A percentile compares a stretch with the other conserved stretches of the same genome.
phyloP scores from a whole-genome alignment of 1,284 basidiomycete genomes.

The Ceratobasidium sp. region DNA sequence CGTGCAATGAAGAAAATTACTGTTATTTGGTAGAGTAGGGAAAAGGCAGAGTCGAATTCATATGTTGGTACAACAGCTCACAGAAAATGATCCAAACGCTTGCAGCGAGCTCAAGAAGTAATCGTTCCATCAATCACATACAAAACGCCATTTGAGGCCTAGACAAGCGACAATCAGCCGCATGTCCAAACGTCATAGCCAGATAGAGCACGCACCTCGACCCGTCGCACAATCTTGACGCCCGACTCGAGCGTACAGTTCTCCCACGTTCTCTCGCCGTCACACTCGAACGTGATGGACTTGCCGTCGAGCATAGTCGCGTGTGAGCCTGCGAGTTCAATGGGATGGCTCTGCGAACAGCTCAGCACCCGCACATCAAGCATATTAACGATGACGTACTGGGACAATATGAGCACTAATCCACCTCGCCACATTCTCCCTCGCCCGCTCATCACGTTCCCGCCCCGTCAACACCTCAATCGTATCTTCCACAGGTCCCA shows the following conservation, averaged over 20 bases:
- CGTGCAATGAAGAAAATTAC: neutral
- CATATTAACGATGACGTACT: neutral
- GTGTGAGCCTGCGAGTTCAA: constrained; percentile 37
- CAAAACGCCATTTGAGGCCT: constrained; percentile 45
- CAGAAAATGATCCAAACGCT: neutral
- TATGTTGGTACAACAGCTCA: constrained; percentile 10
- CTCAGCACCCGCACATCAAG: neutral
- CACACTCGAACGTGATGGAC: constrained; percentile 24
- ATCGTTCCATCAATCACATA: constrained; percentile 45
- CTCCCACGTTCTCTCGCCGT: constrained; percentile 40
- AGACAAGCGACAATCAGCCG: neutral
- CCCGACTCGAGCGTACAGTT: constrained; percentile 35
- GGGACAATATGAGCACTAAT: constrained; percentile 47
- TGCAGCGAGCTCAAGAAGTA: constrained; percentile 1
- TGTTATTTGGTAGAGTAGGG: neutral
- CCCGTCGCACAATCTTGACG: constrained; percentile 32
- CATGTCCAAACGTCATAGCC: neutral
- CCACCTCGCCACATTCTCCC: constrained; percentile 47
- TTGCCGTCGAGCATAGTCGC: constrained; percentile 43
- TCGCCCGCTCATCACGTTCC: constrained; percentile 40
- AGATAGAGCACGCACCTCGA: constrained; percentile 21
- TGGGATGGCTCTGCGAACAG: constrained; percentile 35
- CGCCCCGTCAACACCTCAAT: constrained; percentile 18
- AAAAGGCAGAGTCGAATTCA: neutral
- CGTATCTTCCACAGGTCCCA: constrained; percentile 25